phyloP scores from a whole-genome alignment of 1,284 basidiomycete genomes.

The Amylostereum areolatum region DNA sequence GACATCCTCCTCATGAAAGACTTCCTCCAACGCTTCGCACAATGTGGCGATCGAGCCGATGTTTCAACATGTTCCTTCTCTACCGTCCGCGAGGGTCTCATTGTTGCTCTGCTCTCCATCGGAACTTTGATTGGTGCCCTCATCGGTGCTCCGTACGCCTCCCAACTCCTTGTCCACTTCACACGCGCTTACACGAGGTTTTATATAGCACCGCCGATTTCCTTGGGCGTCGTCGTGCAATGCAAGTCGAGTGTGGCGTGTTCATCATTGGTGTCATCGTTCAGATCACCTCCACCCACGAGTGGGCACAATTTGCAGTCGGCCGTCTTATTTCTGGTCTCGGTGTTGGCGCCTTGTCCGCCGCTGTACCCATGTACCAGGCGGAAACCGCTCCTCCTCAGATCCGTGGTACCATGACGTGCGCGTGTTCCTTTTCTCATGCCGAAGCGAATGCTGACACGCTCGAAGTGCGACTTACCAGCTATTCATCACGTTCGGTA shows the following conservation, averaged over 20 bases:
- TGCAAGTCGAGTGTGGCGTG: slow-evolving; percentile 61
- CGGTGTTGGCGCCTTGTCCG: slow-evolving; percentile 67
- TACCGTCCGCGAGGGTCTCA: slow-evolving; percentile 51
- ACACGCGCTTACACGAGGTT: slow-evolving; percentile 9
- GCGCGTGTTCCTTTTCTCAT: neutral
- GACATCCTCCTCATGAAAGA: slow-evolving; percentile 74
- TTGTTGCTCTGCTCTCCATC: slow-evolving; percentile 65
- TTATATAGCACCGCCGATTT: slow-evolving; percentile 48
- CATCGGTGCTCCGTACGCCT: slow-evolving; percentile 50
- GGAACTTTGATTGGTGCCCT: slow-evolving; percentile 61
- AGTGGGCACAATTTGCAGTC: slow-evolving; percentile 63
- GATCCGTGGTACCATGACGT: slow-evolving; percentile 70
- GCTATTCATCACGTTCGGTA: slow-evolving; percentile 73
- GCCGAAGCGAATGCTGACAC: neutral
- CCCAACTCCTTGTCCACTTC: neutral
- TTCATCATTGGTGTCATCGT: slow-evolving; percentile 71
- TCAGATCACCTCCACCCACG: slow-evolving; percentile 41
- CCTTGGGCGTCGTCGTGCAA: slow-evolving; percentile 66
- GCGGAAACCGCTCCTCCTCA: slow-evolving; percentile 71
- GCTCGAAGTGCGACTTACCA: slow-evolving; percentile 46
- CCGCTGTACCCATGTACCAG: slow-evolving; percentile 62
- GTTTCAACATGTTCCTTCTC: slow-evolving; percentile 43
- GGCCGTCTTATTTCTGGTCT: slow-evolving; percentile 67
- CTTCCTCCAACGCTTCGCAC: slow-evolving; percentile 61
- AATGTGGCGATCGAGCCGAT: slow-evolving; percentile 35